Evolutionary conservation across 805 yeast species (phyloP), one percentile per base, ranked within the genome.

Genomic region (Phaffomyces antillensis): DNA sequence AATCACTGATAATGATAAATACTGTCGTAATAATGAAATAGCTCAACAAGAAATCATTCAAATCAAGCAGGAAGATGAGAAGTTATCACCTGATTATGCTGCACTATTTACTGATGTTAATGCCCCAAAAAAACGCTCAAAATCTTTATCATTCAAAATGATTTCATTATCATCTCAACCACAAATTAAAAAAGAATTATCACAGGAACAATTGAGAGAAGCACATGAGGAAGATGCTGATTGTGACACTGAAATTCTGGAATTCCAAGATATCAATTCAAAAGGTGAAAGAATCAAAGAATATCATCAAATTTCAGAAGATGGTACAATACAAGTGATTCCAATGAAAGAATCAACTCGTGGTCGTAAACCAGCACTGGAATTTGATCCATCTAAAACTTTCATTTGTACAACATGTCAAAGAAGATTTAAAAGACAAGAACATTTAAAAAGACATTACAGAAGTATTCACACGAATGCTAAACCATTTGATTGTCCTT

Each of bases 401-500:
- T 83, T 73, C 57, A 75, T 75, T 28, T 83, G 90, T 60, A 75
- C 75, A 30, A 74, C 71, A 55, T 83, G 91, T 60, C 70, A 75
- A 40, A 71, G 90, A 52, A 60, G 76, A 39, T 84, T 84, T 64
- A 79, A 81, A 58, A 71, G 93, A 52, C 87, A 83, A 59, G 93
- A 84, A 56, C 93, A 84, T 61, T 64, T 84, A 53, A 82, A 81
- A 59, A 71, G 93, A 48, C 93, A 84, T 55, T 76, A 80, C 58
- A 67, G 90, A 46, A 79, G 87, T 17, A 68, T 84, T 48, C 93
- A 84, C 56, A 82, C 84, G 31, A 72, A 80, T 44, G 87, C 81
- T 45, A 83, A 81, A 60, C 91, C 88, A 0, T 81, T 71, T 60
- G 76, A 72, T 46, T 82, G 88, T 60, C 65, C 68, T 10, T 67